phyloP scores from a whole-genome alignment of 2,329 filamentous ascomycete species.

The Venturia aucupariae region DNA sequence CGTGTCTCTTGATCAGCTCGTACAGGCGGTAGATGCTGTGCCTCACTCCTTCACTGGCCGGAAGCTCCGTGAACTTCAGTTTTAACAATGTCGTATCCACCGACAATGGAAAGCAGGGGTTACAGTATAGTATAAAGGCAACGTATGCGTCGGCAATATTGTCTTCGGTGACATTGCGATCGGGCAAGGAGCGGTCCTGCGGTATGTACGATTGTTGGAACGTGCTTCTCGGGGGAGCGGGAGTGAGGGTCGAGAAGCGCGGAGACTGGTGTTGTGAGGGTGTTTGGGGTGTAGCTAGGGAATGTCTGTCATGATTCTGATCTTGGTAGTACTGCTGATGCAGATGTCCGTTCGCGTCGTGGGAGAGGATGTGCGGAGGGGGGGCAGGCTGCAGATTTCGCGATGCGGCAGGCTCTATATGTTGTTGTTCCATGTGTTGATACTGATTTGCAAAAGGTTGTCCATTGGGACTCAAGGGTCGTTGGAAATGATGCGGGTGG shows the following conservation, averaged over 20 bases:
- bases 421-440: conserved; percentile 3
- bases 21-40: conserved; percentile 73
- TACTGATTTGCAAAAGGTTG: background rate
- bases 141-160: conserved; percentile 78
- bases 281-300: conserved; percentile 24
- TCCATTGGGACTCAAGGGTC: conserved; percentile 1
- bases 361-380: conserved; percentile 2
- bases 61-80: conserved; percentile 68
- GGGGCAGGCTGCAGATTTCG: background rate
- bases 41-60: conserved; percentile 77
- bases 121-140: conserved; percentile 81
- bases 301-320: background rate
- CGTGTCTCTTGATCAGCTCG: conserved; percentile 68
- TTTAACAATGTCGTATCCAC: conserved; percentile 62
- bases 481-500: conserved; percentile 9
- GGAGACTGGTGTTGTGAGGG: conserved; percentile 29
- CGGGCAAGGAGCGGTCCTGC: conserved; percentile 50
- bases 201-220: conserved; percentile 30
- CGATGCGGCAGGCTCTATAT: conserved; percentile 3
- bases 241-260: conserved; percentile 29
- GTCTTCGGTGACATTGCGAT: conserved; percentile 56
- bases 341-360: conserved; percentile 8
- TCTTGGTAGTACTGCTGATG: conserved; percentile 12
- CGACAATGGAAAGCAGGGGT: conserved; percentile 64
- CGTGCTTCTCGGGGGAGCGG: conserved; percentile 22